A percentile compares a stretch with the other conserved stretches of the same genome.
Evolutionary conservation across 225 moss, liverwort and hornwort species (phyloP).

Genomic region (Bryoerythrophyllum caledonicum): DNA sequence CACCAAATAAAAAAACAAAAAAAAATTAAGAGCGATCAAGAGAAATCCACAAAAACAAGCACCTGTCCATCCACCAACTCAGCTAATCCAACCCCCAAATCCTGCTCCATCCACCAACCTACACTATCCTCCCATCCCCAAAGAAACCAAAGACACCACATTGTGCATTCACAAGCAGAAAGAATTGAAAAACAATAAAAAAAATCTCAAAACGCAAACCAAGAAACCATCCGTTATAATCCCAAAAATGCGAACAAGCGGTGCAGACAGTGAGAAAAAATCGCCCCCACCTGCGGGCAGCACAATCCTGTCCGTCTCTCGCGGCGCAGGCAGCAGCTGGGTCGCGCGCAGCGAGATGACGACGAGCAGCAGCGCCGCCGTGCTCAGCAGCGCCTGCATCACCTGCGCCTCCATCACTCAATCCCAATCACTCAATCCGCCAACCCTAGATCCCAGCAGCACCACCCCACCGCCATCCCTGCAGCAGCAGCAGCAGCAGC

Average conservation of each 20-base stretch:
- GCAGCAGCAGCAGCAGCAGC: too few species aligned
- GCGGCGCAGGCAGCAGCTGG: conserved; percentile 38
- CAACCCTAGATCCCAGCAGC: neutral
- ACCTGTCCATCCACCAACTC: neutral
- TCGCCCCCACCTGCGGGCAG: conserved; percentile 26
- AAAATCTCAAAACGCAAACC: neutral
- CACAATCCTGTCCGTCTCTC: conserved; percentile 24
- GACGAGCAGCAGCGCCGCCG: conserved; percentile 51
- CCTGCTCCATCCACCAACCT: neutral
- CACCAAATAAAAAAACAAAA: too few species aligned
- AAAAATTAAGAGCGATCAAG: too few species aligned
- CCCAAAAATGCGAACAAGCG: too few species aligned
- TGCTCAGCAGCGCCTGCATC: conserved; percentile 53
- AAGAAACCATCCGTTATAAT: neutral
- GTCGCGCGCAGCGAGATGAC: conserved; percentile 50
- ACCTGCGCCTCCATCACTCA: conserved; percentile 46
- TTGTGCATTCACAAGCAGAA: conserved; percentile 8
- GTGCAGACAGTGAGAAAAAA: too few species aligned
- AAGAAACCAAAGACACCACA: neutral
- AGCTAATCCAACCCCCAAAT: neutral
- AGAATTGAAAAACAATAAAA: neutral
- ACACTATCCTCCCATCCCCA: neutral
- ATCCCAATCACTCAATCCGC: neutral
- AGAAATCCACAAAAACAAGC: too few species aligned
- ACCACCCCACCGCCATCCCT: neutral